Evolutionary conservation across 2,329 filamentous ascomycete genomes (phyloP).

Genomic region (Cyanodermella asteris): DNA sequence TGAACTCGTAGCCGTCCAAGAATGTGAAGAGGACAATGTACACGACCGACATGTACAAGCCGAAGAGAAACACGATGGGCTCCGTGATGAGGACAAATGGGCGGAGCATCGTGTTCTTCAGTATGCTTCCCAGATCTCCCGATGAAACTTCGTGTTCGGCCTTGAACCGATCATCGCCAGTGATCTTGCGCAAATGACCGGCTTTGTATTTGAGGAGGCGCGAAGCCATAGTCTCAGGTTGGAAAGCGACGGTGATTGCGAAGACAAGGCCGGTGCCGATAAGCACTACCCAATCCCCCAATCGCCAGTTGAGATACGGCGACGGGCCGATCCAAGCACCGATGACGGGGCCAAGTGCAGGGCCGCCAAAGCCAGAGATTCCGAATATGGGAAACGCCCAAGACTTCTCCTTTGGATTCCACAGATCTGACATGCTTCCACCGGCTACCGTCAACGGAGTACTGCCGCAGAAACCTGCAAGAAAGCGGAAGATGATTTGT

Average conservation of each 20-base stretch:
- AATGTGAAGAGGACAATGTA: conserved; percentile 25
- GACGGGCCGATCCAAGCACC: conserved; percentile 22
- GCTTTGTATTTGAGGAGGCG: conserved; percentile 24
- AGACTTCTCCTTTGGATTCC: conserved; percentile 24
- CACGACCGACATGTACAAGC: conserved; percentile 25
- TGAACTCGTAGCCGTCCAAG: conserved; percentile 28
- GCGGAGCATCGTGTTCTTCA: conserved; percentile 18
- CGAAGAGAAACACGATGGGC: conserved; percentile 25
- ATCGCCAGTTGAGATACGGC: conserved; percentile 21
- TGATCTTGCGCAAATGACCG: conserved; percentile 17
- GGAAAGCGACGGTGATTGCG: conserved; percentile 18
- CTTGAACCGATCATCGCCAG: conserved; percentile 24
- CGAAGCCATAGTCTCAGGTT: conserved; percentile 29
- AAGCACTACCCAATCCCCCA: conserved; percentile 23
- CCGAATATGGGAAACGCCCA: conserved; percentile 29
- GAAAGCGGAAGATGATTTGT: conserved; percentile 26
- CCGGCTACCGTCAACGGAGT: conserved; percentile 25
- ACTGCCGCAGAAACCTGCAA: conserved; percentile 26
- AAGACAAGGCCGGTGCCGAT: conserved; percentile 17
- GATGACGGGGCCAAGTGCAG: conserved; percentile 21
- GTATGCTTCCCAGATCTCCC: conserved; percentile 16
- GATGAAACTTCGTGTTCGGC: conserved; percentile 24
- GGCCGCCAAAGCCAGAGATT: no score
- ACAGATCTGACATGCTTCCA: conserved; percentile 25
- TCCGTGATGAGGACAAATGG: conserved; percentile 22